Evolutionary conservation across 2,329 filamentous ascomycete genomes (phyloP).

Genomic region (Cryphonectria naterciae): DNA sequence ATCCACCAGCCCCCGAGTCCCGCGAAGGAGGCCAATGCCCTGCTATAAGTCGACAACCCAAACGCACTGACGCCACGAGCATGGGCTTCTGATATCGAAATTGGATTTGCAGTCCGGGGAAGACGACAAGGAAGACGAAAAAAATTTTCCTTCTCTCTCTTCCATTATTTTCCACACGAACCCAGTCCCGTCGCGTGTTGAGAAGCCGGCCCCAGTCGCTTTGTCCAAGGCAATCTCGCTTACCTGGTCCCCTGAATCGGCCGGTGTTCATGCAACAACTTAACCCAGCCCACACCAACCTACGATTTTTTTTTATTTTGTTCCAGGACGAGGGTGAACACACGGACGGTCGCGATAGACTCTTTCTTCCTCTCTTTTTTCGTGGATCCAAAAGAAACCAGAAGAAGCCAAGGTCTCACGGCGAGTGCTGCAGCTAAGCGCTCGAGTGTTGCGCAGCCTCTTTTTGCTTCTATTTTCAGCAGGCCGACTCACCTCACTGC

Average conservation of each 20-base stretch:
- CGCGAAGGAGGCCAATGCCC: constrained; percentile 14
- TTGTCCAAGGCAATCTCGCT: constrained; percentile 29
- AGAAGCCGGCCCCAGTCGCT: constrained; percentile 20
- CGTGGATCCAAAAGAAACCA: background rate
- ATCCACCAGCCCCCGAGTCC: constrained; percentile 13
- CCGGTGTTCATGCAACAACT: constrained; percentile 19
- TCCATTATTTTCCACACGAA: background rate
- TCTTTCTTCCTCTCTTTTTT: background rate
- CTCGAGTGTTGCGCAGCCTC: constrained; percentile 18
- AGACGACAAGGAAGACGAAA: constrained; percentile 24
- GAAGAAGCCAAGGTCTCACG: background rate
- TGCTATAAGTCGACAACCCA: constrained; percentile 11
- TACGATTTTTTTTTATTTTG: background rate
- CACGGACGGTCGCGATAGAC: background rate
- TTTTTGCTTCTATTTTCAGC: constrained; percentile 25
- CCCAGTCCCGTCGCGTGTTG: constrained; percentile 21
- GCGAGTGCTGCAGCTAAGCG: background rate
- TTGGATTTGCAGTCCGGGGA: constrained; percentile 11
- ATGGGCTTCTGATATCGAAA: constrained; percentile 23
- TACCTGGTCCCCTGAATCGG: constrained; percentile 23
- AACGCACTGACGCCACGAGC: constrained; percentile 8
- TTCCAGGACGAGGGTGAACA: background rate
- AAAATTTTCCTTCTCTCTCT: constrained; percentile 21
- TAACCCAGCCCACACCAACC: constrained; percentile 1
- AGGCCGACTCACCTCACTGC: constrained; percentile 17